Base-by-base conservation (phyloP, 139 green algal genomes). In the Auxenochlorella pyrenoidosa region DNA sequence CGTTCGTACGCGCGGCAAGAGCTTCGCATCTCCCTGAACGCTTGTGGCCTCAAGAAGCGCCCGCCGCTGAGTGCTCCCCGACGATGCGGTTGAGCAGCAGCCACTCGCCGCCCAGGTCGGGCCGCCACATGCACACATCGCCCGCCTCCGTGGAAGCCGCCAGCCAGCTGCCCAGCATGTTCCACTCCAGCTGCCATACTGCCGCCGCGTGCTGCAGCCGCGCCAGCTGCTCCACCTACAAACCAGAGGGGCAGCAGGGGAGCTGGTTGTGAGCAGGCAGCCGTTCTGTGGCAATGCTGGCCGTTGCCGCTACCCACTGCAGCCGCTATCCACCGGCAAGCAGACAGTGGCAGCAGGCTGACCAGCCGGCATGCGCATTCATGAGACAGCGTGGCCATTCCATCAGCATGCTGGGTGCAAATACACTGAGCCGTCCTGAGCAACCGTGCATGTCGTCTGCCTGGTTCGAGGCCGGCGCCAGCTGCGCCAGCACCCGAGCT, bases 161-260 rank as follows among this genome's bases (percentile, higher is more conserved):
- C 30, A 93, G 88, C 90, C 90, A 93, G 79, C 78, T 92, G 63
- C 90, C 88, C 43, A 92, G 47, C 51, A 89, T 41, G 43, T 92
- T 90, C 83, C 84, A 93, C n/a, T 83, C 88, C 59, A 92, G 26
- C 72, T 90, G 70, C 66, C 70, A 91, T 30, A 92, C 88, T 8
- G 54, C 10, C 4, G 34, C 36, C 18, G 76, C 63, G 18, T 92
- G 88, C 58, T 88, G 63, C 58, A 93, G 83, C 44, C 59, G 63
- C 28, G 87, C 78, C 51, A 90, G 54, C 51, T 63, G 68, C 40
- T 92, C 75, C 12, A 75, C 79, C 70, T 90, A 84, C 63, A 65
- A 1, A 18, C 26, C 18, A 43, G 38, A n/a, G 2, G 5, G 32
- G 24, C 32, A 30, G 43, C 43, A 2, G 28, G 43, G 4, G 43